A percentile compares a stretch with the other conserved stretches of the same genome.
phyloP scores from a whole-genome alignment of 805 yeast species.

The Candida easanensis region DNA sequence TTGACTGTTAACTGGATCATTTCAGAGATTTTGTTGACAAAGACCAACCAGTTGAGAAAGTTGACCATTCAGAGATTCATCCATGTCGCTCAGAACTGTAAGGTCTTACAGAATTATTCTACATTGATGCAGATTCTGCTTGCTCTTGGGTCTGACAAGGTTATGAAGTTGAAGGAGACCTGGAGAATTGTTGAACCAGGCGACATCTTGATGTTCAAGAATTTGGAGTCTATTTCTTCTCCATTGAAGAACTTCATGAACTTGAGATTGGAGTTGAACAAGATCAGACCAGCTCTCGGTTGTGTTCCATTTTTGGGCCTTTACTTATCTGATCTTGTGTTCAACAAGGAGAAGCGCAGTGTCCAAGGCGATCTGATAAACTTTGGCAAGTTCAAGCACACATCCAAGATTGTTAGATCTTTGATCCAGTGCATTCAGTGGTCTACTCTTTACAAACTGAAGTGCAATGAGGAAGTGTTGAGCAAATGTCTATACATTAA shows the following conservation, averaged over 20 bases:
- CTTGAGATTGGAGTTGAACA: slow-evolving; percentile 61
- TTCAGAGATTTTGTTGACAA: slow-evolving; percentile 79
- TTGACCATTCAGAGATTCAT: slow-evolving; percentile 80
- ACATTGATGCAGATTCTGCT: slow-evolving; percentile 84
- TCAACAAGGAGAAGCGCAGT: slow-evolving; percentile 47
- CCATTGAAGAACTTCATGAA: slow-evolving; percentile 71
- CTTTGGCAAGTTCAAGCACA: slow-evolving; percentile 71
- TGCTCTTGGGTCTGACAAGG: slow-evolving; percentile 68
- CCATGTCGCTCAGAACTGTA: slow-evolving; percentile 78
- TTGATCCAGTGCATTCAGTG: slow-evolving; percentile 82
- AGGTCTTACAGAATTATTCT: slow-evolving; percentile 72
- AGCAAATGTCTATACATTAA: slow-evolving; percentile 83
- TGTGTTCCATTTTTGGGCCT: slow-evolving; percentile 89
- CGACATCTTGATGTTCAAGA: slow-evolving; percentile 64
- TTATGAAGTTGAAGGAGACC: slow-evolving; percentile 59
- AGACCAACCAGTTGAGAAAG: slow-evolving; percentile 54
- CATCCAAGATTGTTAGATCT: slow-evolving; percentile 74
- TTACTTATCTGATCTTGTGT: slow-evolving; percentile 76
- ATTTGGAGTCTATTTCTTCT: slow-evolving; percentile 67
- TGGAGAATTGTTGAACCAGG: slow-evolving; percentile 75
- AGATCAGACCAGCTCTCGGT: slow-evolving; percentile 63
- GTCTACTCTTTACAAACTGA: slow-evolving; percentile 64
- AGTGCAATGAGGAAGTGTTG: slow-evolving; percentile 58
- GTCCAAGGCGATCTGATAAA: slow-evolving; percentile 46
- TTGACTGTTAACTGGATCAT: slow-evolving; percentile 89